Base-by-base conservation (phyloP, 257 asterid genomes). In the Solanum gracilifrons region DNA sequence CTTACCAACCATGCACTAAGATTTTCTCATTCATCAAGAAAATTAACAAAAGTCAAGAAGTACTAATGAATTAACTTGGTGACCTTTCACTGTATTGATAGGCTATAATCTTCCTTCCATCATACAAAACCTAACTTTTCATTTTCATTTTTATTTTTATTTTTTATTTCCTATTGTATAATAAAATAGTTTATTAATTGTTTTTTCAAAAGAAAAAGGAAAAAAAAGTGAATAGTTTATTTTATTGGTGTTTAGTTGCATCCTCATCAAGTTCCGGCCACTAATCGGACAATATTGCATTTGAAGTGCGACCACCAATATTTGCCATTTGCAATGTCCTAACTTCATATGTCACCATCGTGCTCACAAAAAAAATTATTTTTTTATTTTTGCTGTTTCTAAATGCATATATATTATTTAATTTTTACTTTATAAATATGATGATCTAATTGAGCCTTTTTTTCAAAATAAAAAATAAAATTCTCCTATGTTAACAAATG, bases 221-320 rank as follows among this genome's bases (percentile, higher is more conserved):
- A 31, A 33, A 62, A 62, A 64, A 55, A 2, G 64, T 5, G 29
- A 64, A 9, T 55, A n/a, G 31, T 4, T 31, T 64, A 29, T 21
- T 55, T 7, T 32, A 27, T 48, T 80, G 41, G 15, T 25, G 4
- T 25, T 18, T 46, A 86, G 88, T 88, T 88, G 88, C 41, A 84
- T 88, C 88, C 88, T 48, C 82, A 86, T 88, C 87, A 82, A 86
- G 76, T 82, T 88, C 29, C 58, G 77, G 87, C 90, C 71, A 58
- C 39, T 13, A 51, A 86, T 35, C 9, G 46, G 83, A 62, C 51
- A 85, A 74, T 66, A 5, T 36, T 41, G 64, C 75, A 69, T 68
- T 85, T 9, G 32, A 64, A 46, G 74, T 66, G 77, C 73, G 21
- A 33, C 62, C 1, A 48, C 36, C 83, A 73, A 33, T 73, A 86